Evolutionary conservation across 1,284 basidiomycete genomes (phyloP).

Genomic region (Malassezia restricta): DNA sequence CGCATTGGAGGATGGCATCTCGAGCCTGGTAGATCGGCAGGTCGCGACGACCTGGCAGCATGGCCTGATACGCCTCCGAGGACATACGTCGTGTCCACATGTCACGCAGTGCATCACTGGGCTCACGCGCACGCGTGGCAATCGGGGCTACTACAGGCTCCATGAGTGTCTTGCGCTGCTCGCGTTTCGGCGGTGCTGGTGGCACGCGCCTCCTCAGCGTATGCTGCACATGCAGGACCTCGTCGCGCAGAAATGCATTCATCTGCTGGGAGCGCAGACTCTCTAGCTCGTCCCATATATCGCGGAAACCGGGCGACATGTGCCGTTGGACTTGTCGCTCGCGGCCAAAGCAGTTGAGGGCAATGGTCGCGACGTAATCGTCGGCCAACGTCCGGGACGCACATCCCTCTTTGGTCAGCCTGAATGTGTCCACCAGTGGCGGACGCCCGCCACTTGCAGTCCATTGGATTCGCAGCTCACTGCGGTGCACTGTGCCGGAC

Average conservation of each 20-base stretch:
- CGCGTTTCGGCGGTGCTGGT: not conserved
- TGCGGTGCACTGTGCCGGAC: conserved; percentile 26
- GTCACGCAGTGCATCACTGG: not conserved
- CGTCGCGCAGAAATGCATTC: conserved; percentile 56
- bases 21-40: conserved; percentile 83
- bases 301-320: conserved; percentile 69
- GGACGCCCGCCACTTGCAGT: not conserved
- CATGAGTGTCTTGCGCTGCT: not conserved
- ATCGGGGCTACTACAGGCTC: not conserved
- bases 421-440: conserved; percentile 54
- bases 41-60: conserved; percentile 65
- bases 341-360: conserved; percentile 54
- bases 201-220: conserved; percentile 50
- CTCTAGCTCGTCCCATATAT: conserved; percentile 88
- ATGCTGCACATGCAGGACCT: conserved; percentile 51
- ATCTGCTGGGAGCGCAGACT: conserved; percentile 55
- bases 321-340: conserved; percentile 42
- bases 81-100: not conserved
- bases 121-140: not conserved
- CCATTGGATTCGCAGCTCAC: conserved; percentile 36
- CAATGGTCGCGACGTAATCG: conserved; percentile 76
- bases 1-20: conserved; percentile 59
- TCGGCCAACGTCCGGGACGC: conserved; percentile 67
- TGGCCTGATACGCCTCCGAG: conserved; percentile 59
- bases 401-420: conserved; percentile 76